Evolutionary conservation across 176 grass and related monocot genomes (phyloP).

Genomic region (Thalia dealbata): DNA sequence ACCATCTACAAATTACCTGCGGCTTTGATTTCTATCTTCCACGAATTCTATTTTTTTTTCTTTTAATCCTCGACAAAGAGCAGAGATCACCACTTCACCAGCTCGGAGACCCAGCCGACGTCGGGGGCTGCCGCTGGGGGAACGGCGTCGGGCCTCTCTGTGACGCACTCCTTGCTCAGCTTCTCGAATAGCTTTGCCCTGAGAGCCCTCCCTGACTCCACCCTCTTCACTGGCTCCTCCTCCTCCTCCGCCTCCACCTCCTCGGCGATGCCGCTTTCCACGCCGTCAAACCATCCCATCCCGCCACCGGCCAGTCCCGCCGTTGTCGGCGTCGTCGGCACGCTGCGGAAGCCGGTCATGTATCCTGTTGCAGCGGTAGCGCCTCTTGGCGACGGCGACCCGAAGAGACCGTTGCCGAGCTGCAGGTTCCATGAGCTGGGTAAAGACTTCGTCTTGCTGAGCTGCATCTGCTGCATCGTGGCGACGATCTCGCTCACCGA

Average conservation of each 20-base stretch:
- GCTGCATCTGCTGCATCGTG: constrained; percentile 49
- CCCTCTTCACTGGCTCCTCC: constrained; percentile 48
- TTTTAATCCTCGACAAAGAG: not conserved
- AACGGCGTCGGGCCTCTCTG: not conserved
- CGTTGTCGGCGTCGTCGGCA: constrained; percentile 49
- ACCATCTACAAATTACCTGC: not conserved
- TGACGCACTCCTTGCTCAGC: constrained; percentile 38
- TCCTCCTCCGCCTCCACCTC: too few species aligned
- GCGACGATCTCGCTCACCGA: constrained; percentile 52
- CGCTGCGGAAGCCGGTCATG: constrained; percentile 39
- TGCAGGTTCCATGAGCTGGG: constrained; percentile 37
- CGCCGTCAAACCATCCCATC: not conserved
- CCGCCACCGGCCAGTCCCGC: not conserved
- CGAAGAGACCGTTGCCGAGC: constrained; percentile 8
- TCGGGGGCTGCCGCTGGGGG: constrained; percentile 24
- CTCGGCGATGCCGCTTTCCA: constrained; percentile 19
- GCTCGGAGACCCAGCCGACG: constrained; percentile 71
- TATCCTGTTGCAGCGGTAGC: not conserved
- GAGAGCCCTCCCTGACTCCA: constrained; percentile 68
- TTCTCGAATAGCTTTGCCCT: constrained; percentile 64
- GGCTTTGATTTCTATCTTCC: not conserved
- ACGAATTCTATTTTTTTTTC: too few species aligned
- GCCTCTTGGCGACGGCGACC: constrained; percentile 35
- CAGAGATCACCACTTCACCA: constrained; percentile 42
- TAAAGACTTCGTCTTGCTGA: constrained; percentile 41